Conservation (phyloP, 345 rosid genomes). For the Bruguiera parviflora region DNA sequence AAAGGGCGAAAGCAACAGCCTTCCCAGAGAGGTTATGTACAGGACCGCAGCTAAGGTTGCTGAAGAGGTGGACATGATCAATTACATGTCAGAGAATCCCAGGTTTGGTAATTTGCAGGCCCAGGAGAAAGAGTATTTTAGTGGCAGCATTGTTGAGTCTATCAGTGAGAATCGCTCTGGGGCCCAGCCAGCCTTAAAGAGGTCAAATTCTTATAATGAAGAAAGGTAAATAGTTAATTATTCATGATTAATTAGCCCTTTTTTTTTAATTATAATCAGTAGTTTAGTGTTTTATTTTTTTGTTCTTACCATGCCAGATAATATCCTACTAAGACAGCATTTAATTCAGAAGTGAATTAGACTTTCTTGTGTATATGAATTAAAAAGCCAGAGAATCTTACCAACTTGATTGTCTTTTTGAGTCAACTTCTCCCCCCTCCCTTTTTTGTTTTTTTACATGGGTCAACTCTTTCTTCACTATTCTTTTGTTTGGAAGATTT, state of each 20-base stretch:
- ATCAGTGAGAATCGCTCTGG: slow-evolving; percentile 46
- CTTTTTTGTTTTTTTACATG: too few species aligned
- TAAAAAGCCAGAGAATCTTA: too few species aligned
- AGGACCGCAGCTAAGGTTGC: slow-evolving; percentile 39
- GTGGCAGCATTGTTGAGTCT: slow-evolving; percentile 79
- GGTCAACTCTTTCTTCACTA: too few species aligned
- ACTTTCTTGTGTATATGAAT: too few species aligned
- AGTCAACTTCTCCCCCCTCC: too few species aligned
- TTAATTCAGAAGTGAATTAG: too few species aligned
- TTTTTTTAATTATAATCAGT: not conserved
- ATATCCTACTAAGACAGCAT: too few species aligned
- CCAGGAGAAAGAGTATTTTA: slow-evolving; percentile 83
- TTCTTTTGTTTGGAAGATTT: too few species aligned
- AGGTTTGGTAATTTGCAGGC: slow-evolving; percentile 78
- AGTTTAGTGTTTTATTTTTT: not conserved
- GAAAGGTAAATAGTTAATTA: slow-evolving; percentile 41
- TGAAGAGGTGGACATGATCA: slow-evolving; percentile 49
- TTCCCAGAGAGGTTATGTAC: slow-evolving; percentile 50
- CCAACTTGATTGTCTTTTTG: too few species aligned
- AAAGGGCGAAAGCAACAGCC: slow-evolving; percentile 21
- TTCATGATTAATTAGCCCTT: not conserved
- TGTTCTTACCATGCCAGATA: too few species aligned
- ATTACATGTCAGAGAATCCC: slow-evolving; percentile 88
- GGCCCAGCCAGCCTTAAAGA: slow-evolving; percentile 42
- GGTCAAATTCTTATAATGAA: slow-evolving; percentile 80